phyloP scores from a whole-genome alignment of 495 filamentous ascomycete species.

The Rusavskia elegans region DNA sequence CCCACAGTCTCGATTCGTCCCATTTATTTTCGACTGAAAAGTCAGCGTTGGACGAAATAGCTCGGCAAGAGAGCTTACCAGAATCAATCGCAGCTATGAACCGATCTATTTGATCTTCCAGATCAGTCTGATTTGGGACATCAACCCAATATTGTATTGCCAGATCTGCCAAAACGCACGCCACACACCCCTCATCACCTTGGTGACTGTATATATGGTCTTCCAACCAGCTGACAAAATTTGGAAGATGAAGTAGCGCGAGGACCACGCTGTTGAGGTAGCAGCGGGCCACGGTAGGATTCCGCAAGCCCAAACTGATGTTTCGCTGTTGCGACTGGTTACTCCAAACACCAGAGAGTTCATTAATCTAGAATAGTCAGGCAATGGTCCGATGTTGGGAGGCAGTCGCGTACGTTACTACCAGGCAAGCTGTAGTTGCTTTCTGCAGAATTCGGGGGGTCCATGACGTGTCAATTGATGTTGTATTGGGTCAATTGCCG shows the following conservation, averaged over 20 bases:
- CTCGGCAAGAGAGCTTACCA: too few species aligned
- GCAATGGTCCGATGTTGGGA: too few species aligned
- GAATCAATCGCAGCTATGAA: too few species aligned
- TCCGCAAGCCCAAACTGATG: not conserved
- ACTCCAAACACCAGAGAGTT: not conserved
- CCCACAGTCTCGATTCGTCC: not conserved
- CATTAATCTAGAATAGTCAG: too few species aligned
- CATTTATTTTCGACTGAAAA: not conserved
- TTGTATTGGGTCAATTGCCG: too few species aligned
- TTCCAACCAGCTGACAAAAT: constrained; percentile 23
- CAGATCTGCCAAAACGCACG: constrained; percentile 6
- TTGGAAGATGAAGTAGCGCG: constrained; percentile 25
- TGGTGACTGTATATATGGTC: not conserved
- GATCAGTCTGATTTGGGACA: too few species aligned
- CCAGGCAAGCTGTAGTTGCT: too few species aligned
- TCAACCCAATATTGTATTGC: too few species aligned
- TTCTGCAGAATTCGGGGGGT: too few species aligned
- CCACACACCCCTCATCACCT: not conserved
- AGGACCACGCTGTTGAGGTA: constrained; percentile 27
- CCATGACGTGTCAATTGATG: too few species aligned
- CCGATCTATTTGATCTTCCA: too few species aligned
- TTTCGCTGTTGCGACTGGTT: not conserved
- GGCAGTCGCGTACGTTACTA: too few species aligned
- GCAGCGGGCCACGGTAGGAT: constrained; percentile 14
- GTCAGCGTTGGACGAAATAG: not conserved